Evolutionary conservation across 805 yeast genomes (phyloP).

Genomic region (Metschnikowia anglica): DNA sequence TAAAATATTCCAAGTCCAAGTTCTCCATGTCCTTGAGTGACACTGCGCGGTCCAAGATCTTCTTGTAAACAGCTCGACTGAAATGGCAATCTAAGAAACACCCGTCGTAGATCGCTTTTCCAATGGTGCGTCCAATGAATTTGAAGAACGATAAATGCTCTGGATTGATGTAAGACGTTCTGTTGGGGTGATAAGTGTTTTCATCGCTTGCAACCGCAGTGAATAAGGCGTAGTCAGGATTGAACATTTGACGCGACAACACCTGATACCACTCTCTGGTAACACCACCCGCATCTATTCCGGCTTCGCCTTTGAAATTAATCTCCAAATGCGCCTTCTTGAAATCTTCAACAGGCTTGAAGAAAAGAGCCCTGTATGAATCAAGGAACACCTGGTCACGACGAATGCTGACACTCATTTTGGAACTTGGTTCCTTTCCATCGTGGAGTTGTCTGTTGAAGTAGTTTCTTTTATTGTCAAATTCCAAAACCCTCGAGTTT

Average conservation of each 20-base stretch:
- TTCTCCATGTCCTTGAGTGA: slow-evolving; percentile 92
- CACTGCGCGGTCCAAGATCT: slow-evolving; percentile 74
- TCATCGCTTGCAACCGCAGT: slow-evolving; percentile 88
- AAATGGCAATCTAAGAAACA: slow-evolving; percentile 91
- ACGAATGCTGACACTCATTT: slow-evolving; percentile 66
- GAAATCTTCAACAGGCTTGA: slow-evolving; percentile 72
- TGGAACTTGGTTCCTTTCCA: slow-evolving; percentile 42
- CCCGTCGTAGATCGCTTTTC: slow-evolving; percentile 88
- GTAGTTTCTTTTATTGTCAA: slow-evolving; percentile 87
- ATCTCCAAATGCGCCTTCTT: slow-evolving; percentile 72
- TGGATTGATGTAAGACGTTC: slow-evolving; percentile 89
- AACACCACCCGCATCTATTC: slow-evolving; percentile 98
- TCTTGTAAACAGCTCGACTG: slow-evolving; percentile 90
- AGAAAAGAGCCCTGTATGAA: slow-evolving; percentile 79
- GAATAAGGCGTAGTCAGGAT: slow-evolving; percentile 91
- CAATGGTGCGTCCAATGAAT: slow-evolving; percentile 90
- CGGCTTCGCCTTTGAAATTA: slow-evolving; percentile 88
- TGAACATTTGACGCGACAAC: slow-evolving; percentile 89
- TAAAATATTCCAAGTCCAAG: slow-evolving; percentile 86
- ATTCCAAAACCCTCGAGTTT: slow-evolving; percentile 86
- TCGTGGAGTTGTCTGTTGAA: slow-evolving; percentile 73
- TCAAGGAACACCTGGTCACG: slow-evolving; percentile 92
- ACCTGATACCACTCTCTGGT: slow-evolving; percentile 98
- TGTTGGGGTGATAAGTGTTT: slow-evolving; percentile 92
- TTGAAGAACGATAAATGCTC: slow-evolving; percentile 91